Evolutionary conservation across 1,139 yeast species (phyloP).

Genomic region (Diutina mesorugosa): DNA sequence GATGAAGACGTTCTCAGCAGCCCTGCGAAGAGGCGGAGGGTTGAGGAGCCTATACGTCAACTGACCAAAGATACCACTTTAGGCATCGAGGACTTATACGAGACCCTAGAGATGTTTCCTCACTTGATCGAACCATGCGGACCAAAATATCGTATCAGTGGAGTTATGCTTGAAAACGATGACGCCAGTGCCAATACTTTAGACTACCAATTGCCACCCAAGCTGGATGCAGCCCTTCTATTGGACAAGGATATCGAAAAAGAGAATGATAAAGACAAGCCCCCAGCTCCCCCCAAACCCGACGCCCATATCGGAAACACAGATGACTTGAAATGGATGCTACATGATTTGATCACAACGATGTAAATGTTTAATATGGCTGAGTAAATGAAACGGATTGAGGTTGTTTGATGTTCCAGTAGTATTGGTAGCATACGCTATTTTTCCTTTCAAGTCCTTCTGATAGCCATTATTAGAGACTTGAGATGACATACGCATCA

Average conservation of each 20-base stretch:
- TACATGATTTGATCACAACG: conserved; percentile 36
- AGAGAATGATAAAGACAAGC: neutral
- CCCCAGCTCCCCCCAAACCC: neutral
- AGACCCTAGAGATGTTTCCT: conserved; percentile 53
- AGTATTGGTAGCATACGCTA: too few relatives aligned
- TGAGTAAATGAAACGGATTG: too few relatives aligned
- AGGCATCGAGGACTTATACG: conserved; percentile 53
- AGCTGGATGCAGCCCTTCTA: conserved; percentile 10
- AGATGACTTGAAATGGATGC: conserved; percentile 60
- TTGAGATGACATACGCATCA: neutral
- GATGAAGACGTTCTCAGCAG: neutral
- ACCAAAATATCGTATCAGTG: conserved; percentile 36
- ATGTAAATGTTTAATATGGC: neutral
- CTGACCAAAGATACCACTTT: conserved; percentile 23
- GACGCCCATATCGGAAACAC: conserved; percentile 40
- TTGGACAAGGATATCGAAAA: neutral
- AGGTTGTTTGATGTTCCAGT: too few relatives aligned
- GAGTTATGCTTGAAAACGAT: conserved; percentile 47
- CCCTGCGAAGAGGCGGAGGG: neutral
- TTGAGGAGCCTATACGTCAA: neutral
- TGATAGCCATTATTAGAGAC: neutral
- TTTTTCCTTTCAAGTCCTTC: too few relatives aligned
- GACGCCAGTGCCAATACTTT: conserved; percentile 18
- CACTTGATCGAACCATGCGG: conserved; percentile 60
- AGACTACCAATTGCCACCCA: conserved; percentile 31